phyloP scores from a whole-genome alignment of 192 early-diverging fungal species.

The Backusella circina region DNA sequence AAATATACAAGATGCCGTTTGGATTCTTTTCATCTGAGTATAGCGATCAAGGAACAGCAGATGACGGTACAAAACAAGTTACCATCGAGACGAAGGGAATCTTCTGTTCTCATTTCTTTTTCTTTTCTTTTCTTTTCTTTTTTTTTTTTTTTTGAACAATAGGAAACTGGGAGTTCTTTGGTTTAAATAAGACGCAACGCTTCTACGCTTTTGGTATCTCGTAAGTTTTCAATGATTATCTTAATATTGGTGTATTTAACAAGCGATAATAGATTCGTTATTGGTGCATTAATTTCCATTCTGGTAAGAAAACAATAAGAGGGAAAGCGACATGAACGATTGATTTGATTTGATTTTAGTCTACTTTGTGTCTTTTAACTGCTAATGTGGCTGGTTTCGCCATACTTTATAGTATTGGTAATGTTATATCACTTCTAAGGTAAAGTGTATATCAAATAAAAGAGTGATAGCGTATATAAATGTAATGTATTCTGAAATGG shows the following conservation, averaged over 20 bases:
- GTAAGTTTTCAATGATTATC: conserved; percentile 25
- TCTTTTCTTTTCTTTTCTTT: not conserved
- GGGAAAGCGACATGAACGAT: not conserved
- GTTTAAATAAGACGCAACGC: conserved; percentile 62
- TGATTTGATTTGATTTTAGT: conserved; percentile 34
- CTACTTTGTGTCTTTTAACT: conserved; percentile 51
- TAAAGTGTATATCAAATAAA: not conserved
- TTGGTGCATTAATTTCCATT: conserved; percentile 77
- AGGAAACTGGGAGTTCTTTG: conserved; percentile 40
- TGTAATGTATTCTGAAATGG: not conserved
- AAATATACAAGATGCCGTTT: conserved; percentile 24
- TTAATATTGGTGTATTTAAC: not conserved
- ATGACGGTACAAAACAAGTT: conserved; percentile 36
- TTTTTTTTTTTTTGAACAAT: not conserved
- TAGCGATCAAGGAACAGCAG: conserved; percentile 46
- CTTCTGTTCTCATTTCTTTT: not conserved
- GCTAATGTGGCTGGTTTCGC: conserved; percentile 76
- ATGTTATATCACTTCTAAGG: conserved; percentile 78
- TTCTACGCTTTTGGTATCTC: conserved; percentile 76
- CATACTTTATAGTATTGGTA: conserved; percentile 87
- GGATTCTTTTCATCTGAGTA: conserved; percentile 35
- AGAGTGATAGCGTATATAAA: not conserved
- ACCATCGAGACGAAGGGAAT: not conserved
- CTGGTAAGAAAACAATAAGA: conserved; percentile 44
- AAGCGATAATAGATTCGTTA: conserved; percentile 57